Conservation (phyloP, 306 rosid species). For the Lablab purpureus region DNA sequence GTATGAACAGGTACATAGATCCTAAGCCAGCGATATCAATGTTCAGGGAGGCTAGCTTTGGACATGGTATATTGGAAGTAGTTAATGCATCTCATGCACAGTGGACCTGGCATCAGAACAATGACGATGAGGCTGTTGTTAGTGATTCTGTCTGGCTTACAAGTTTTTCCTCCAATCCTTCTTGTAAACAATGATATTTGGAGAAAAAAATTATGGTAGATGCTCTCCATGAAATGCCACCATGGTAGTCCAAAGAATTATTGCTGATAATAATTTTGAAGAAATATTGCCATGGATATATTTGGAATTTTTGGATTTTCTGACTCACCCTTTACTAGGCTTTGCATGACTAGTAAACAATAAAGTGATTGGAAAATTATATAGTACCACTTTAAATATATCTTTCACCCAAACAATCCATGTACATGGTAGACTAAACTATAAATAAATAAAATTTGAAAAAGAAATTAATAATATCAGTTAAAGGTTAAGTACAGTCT, state of each 20-base stretch:
- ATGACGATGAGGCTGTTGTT: constrained; percentile 52
- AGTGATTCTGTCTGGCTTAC: constrained; percentile 68
- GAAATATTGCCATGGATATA: no score
- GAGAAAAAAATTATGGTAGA: background rate
- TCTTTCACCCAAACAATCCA: no score
- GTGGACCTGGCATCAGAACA: constrained; percentile 84
- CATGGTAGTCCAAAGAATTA: background rate
- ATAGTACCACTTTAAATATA: no score
- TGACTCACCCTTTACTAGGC: no score
- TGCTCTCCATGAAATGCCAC: background rate
- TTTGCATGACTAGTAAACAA: no score
- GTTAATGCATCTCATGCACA: constrained; percentile 71
- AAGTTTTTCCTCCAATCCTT: constrained; percentile 56
- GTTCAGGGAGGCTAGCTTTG: constrained; percentile 86
- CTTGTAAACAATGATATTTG: constrained; percentile 53
- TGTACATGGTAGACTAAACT: no score
- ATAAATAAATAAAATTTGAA: no score
- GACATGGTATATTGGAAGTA: constrained; percentile 74
- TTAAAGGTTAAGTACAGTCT: no score
- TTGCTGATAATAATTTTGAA: background rate
- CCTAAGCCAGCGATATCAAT: constrained; percentile 77
- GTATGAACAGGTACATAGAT: constrained; percentile 48
- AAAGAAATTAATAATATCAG: no score
- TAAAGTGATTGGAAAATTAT: no score
- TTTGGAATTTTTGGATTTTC: no score